Conservation (phyloP, 495 filamentous ascomycete genomes). For the Parathielavia hyrcaniae region DNA sequence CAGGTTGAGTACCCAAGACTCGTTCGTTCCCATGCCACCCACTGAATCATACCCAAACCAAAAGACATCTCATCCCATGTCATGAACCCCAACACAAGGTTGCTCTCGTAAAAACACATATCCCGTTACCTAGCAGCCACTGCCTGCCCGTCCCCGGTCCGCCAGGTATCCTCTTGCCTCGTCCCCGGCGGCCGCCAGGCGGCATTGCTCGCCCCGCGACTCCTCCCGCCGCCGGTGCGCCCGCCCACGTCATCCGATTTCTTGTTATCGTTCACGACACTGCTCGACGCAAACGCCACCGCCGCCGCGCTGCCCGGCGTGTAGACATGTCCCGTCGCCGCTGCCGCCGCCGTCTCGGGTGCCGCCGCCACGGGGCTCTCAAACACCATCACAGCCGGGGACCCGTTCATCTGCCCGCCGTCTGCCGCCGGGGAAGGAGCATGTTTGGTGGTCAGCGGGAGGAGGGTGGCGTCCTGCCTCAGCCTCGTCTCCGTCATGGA, state of each 20-base stretch:
- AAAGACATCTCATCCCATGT: slow-evolving; percentile 2
- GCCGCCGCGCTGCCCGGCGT: slow-evolving; percentile 15
- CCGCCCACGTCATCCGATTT: slow-evolving; percentile 51
- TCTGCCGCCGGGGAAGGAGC: background rate
- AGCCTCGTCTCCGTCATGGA: slow-evolving; percentile 40
- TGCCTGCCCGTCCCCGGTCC: slow-evolving; percentile 39
- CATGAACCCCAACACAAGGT: background rate
- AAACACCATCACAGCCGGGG: slow-evolving; percentile 27
- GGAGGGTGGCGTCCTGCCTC: slow-evolving; percentile 48
- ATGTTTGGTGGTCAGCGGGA: slow-evolving; percentile 56
- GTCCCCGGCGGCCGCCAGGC: slow-evolving; percentile 68
- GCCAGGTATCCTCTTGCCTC: slow-evolving; percentile 77
- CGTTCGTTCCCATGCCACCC: background rate
- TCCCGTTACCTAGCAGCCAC: slow-evolving; percentile 13
- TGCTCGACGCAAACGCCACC: slow-evolving; percentile 6
- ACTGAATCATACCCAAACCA: slow-evolving; percentile 3
- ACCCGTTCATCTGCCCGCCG: slow-evolving; percentile 12
- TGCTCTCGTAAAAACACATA: background rate
- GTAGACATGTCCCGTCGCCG: slow-evolving; percentile 17
- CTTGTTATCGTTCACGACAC: slow-evolving; percentile 44
- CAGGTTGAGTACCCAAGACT: background rate
- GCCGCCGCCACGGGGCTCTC: slow-evolving; percentile 30
- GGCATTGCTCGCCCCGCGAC: slow-evolving; percentile 53
- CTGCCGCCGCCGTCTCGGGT: slow-evolving; percentile 21
- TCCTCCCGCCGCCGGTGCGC: slow-evolving; percentile 42